A percentile compares a stretch with the other conserved stretches of the same genome.
Conservation (phyloP, 148 eudicot species). For the Chenopodium suecicum region DNA sequence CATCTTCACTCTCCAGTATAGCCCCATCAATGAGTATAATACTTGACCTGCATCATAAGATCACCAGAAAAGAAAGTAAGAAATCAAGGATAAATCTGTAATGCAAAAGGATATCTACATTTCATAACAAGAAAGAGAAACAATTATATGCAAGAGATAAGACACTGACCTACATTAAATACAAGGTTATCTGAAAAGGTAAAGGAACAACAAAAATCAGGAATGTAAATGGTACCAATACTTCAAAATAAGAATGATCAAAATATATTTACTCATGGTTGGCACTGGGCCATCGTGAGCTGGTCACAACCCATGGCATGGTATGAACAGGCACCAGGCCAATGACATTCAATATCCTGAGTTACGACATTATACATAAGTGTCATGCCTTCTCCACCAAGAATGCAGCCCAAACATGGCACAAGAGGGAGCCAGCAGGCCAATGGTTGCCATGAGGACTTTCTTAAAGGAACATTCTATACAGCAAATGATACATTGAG, state of each 20-base stretch:
- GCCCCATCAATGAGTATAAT: constrained; percentile 58
- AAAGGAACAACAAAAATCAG: background rate
- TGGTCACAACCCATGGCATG: background rate
- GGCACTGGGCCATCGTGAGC: background rate
- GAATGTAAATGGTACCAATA: background rate
- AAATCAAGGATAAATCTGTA: constrained; percentile 6
- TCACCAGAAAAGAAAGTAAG: constrained; percentile 11
- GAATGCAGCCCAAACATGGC: background rate
- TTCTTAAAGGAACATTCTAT: background rate
- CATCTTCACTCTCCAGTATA: constrained; percentile 42
- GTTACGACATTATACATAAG: background rate
- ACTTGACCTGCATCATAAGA: constrained; percentile 35
- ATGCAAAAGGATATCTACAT: background rate
- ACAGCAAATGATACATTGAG: background rate
- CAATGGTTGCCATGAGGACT: background rate
- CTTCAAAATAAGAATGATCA: background rate
- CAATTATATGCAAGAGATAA: background rate
- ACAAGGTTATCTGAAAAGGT: background rate
- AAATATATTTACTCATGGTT: background rate
- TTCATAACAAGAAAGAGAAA: background rate
- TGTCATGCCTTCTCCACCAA: background rate
- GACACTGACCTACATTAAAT: background rate
- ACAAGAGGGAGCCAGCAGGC: background rate
- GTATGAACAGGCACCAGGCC: background rate
- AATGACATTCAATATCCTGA: background rate